Evolutionary conservation across 1,284 basidiomycete genomes (phyloP).

Genomic region (Sporisorium iseilematis-ciliati): DNA sequence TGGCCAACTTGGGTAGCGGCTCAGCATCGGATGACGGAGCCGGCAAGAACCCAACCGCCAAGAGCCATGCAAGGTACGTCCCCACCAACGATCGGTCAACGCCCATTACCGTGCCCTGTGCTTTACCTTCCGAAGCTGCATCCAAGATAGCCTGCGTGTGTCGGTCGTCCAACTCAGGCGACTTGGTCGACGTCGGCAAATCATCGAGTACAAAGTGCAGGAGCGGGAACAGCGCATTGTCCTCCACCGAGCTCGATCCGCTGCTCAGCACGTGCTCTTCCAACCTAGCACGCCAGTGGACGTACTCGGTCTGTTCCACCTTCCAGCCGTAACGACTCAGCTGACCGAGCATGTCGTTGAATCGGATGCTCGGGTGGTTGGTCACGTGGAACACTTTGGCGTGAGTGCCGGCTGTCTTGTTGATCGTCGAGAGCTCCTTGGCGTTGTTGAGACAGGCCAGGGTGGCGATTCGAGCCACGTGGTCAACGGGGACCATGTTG

Average conservation of each 20-base stretch:
- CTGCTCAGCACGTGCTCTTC: conserved; percentile 88
- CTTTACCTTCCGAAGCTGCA: conserved; percentile 71
- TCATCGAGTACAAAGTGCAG: conserved; percentile 98
- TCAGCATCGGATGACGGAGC: conserved; percentile 36
- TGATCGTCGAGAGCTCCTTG: conserved; percentile 26
- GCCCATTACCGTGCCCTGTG: conserved; percentile 74
- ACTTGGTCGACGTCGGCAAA: conserved; percentile 94
- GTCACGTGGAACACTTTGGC: conserved; percentile 87
- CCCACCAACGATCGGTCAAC: conserved; percentile 85
- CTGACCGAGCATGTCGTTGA: conserved; percentile 86
- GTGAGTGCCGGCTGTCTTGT: conserved; percentile 74
- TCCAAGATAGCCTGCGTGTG: conserved; percentile 81
- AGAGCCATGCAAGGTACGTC: conserved; percentile 92
- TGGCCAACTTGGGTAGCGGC: conserved; percentile 58
- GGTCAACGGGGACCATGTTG: conserved; percentile 98
- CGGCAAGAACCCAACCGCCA: conserved; percentile 83
- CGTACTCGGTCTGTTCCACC: conserved; percentile 84
- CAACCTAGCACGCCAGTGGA: conserved; percentile 89
- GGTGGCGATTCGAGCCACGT: conserved; percentile 86
- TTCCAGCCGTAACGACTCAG: conserved; percentile 85
- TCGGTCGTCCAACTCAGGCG: conserved; percentile 87
- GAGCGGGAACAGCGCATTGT: conserved; percentile 96
- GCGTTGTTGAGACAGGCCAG: conserved; percentile 59
- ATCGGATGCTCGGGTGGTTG: conserved; percentile 86
- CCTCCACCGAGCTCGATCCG: conserved; percentile 73